Conservation (phyloP, 1,284 basidiomycete species). For the Trametes sp. region DNA sequence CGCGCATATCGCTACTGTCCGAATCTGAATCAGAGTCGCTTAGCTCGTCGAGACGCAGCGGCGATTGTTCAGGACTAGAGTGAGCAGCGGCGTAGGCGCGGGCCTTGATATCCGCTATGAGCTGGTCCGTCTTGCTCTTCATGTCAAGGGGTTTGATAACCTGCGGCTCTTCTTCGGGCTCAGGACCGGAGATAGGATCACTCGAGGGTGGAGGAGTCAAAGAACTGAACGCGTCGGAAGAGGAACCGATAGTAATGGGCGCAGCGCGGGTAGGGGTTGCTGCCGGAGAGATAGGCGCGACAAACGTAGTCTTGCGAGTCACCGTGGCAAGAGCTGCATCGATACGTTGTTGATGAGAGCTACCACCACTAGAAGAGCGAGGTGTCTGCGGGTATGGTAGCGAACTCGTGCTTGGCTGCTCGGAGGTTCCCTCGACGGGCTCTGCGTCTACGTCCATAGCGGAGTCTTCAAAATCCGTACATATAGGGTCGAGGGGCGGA, state of each 20-base stretch:
- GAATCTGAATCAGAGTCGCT: conserved; percentile 49
- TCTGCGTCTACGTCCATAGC: conserved; percentile 40
- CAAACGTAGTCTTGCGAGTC: conserved; percentile 6
- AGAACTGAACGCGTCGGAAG: conserved; percentile 31
- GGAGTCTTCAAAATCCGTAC: conserved; percentile 14
- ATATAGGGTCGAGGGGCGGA: conserved; percentile 14
- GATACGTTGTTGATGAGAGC: conserved; percentile 2
- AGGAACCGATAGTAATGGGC: conserved; percentile 1
- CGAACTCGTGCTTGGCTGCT: background rate
- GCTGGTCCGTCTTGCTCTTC: conserved; percentile 57
- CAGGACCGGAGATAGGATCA: conserved; percentile 36
- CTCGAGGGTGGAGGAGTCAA: conserved; percentile 51
- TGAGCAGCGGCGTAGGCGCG: conserved; percentile 46
- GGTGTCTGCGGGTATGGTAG: conserved; percentile 21
- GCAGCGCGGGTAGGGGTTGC: conserved; percentile 3
- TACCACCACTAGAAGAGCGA: conserved; percentile 34
- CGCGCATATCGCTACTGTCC: conserved; percentile 51
- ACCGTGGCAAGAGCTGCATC: conserved; percentile 3
- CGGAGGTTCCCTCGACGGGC: background rate
- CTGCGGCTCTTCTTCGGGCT: conserved; percentile 43
- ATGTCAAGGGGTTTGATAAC: conserved; percentile 48
- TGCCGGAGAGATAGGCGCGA: conserved; percentile 14
- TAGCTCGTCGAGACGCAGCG: conserved; percentile 20
- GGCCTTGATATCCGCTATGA: conserved; percentile 70
- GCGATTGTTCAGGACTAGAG: conserved; percentile 49